Percentiles rank a stretch among this genome's conserved stretches.
These are phyloP conservation scores for Wakefieldia striispora DNA, from an alignment of 768 basidiomycete species.

Conservation along the genomic window DNA sequence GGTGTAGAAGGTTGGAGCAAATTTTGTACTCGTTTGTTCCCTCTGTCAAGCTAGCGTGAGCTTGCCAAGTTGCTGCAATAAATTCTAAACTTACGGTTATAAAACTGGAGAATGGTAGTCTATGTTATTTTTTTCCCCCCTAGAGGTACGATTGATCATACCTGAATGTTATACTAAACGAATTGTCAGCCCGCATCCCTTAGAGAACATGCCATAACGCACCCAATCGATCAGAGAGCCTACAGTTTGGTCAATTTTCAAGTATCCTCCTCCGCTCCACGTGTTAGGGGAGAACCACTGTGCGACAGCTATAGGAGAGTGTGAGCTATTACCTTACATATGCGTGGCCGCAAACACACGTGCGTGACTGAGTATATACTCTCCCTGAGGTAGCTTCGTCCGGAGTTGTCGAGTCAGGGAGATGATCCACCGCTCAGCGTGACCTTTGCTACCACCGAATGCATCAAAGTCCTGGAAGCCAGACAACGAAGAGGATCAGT, in stretches of 20 bases:
- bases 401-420: constrained; percentile 31
- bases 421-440: constrained; percentile 31
- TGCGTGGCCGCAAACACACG: constrained; percentile 22
- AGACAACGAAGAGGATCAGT: not conserved
- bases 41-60: constrained; percentile 34
- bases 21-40: constrained; percentile 60
- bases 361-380: constrained; percentile 34
- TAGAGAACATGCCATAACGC: not conserved
- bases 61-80: not conserved
- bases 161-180: constrained; percentile 41
- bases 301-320: constrained; percentile 35
- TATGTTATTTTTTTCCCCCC: not conserved
- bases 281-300: constrained; percentile 38
- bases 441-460: constrained; percentile 33
- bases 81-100: constrained; percentile 20
- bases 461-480: constrained; percentile 29
- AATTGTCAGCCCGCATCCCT: not conserved
- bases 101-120: constrained; percentile 7
- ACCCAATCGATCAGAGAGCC: constrained; percentile 47
- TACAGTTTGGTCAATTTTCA: constrained; percentile 36
- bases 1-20: constrained; percentile 52
- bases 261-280: constrained; percentile 41
- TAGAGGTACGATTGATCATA: constrained; percentile 3
- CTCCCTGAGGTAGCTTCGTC: constrained; percentile 25
- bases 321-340: not conserved